Base-by-base conservation (phyloP, 1,284 basidiomycete genomes). In the Coniferiporia sulphurascens region DNA sequence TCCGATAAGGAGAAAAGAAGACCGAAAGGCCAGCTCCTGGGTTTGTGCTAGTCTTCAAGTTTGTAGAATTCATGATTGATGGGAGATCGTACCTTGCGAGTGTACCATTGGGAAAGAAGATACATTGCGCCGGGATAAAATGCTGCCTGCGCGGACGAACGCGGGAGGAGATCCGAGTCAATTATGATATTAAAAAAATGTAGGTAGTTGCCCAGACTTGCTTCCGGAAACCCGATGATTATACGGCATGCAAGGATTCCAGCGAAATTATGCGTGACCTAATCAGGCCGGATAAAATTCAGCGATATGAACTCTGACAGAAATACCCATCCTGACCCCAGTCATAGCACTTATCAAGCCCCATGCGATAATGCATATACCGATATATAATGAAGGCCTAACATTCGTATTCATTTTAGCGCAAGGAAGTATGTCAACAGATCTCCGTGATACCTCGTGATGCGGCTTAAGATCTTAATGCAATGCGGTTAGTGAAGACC, bases 381-480 rank as follows among this genome's bases (percentile, higher is more conserved):
- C 62, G 9, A 68, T 65, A 49, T 65, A 67, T 19, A 65, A 32
- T 13, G 66, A 65, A 3, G 67, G 65, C 41, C 59, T 64, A 35
- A 34, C 44, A 0, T 10, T 27, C 5, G 36, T 10, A 17, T 44
- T 21, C 2, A 32, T 21, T 5, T 10, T 10, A 19, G 27, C 27
- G 27, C 27, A 27, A 27, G 27, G 27, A 27, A 27, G 27, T 27
- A 5, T 5, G 5, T 27, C 5, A 5, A 27, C 27, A 27, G 27
- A 5, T 2, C 27, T 27, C 27, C n/a, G n/a, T 56, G 49, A 22
- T 56, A 80, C 83, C 80, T 74, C 48, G 75, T 73, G 48, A 84
- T 75, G 60, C 76, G 75, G 58, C 82, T 83, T 35, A 85, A 64
- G 52, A 83, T 73, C 82, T 84, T 43, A 19, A 49, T 10, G 36